Percentiles rank a stretch among this genome's conserved stretches.
phyloP scores from a whole-genome alignment of 2,329 filamentous ascomycete genomes.

The Aspergillus spinulosporus region DNA sequence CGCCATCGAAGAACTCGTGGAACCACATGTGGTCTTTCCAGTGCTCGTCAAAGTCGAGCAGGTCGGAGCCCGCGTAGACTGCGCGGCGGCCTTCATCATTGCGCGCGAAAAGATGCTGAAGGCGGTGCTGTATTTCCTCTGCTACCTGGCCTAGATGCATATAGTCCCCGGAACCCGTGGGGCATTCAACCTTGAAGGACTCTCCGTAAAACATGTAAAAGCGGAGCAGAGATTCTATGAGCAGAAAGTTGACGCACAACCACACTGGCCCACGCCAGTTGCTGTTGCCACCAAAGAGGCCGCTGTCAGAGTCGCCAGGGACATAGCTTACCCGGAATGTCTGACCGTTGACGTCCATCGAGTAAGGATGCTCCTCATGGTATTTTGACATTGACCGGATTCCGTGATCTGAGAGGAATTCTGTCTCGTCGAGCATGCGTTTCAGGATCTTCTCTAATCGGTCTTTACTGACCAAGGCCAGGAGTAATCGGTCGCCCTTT shows the following conservation, averaged over 20 bases:
- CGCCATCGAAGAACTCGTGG: slow-evolving; percentile 96
- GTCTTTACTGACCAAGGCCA: slow-evolving; percentile 90
- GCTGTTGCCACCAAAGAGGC: slow-evolving; percentile 93
- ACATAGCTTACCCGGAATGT: slow-evolving; percentile 85
- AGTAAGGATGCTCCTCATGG: slow-evolving; percentile 85
- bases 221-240: slow-evolving; percentile 89
- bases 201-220: slow-evolving; percentile 97
- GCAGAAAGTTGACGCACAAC: slow-evolving; percentile 92
- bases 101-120: slow-evolving; percentile 86
- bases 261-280: slow-evolving; percentile 97
- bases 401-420: slow-evolving; percentile 87
- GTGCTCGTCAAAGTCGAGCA: slow-evolving; percentile 84
- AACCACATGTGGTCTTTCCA: slow-evolving; percentile 97
- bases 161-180: slow-evolving; percentile 85
- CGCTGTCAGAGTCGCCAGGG: slow-evolving; percentile 93
- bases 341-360: slow-evolving; percentile 94
- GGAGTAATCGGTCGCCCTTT: slow-evolving; percentile 81
- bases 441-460: slow-evolving; percentile 84
- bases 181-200: slow-evolving; percentile 85
- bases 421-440: slow-evolving; percentile 90
- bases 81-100: slow-evolving; percentile 83
- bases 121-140: slow-evolving; percentile 89
- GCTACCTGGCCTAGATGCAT: slow-evolving; percentile 96
- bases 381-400: slow-evolving; percentile 90
- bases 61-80: slow-evolving; percentile 80